Conservation (phyloP, 805 yeast species). For the Crinitomyces ghanaensis region DNA sequence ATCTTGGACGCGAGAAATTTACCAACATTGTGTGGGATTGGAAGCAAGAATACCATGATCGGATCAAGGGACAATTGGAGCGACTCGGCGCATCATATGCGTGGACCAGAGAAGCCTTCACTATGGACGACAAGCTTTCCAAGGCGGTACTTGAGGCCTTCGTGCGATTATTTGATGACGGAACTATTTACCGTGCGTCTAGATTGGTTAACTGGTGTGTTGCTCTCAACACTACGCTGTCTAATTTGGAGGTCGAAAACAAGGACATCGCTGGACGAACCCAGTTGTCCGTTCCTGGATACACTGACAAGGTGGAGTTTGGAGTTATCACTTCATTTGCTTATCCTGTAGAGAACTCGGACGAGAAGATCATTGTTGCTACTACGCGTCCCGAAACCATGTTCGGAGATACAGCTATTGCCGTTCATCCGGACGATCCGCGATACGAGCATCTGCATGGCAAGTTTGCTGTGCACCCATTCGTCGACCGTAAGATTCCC, state of each 20-base stretch:
- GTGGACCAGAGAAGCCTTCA: slow-evolving; percentile 91
- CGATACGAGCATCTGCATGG: slow-evolving; percentile 95
- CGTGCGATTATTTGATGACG: slow-evolving; percentile 85
- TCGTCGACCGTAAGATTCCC: slow-evolving; percentile 74
- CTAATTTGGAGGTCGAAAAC: slow-evolving; percentile 93
- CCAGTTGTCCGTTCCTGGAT: slow-evolving; percentile 73
- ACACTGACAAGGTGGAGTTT: slow-evolving; percentile 82
- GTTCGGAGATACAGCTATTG: slow-evolving; percentile 96
- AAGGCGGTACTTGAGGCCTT: slow-evolving; percentile 85
- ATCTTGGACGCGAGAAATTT: slow-evolving; percentile 85
- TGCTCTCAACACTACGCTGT: slow-evolving; percentile 85
- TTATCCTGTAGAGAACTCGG: slow-evolving; percentile 74
- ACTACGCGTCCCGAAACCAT: slow-evolving; percentile 98
- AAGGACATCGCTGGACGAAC: slow-evolving; percentile 80
- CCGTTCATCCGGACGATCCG: slow-evolving; percentile 91
- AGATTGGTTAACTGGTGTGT: slow-evolving; percentile 96
- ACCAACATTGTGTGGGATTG: slow-evolving; percentile 91
- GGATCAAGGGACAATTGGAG: slow-evolving; percentile 74
- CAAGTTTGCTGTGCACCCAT: slow-evolving; percentile 81
- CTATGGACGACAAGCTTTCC: slow-evolving; percentile 67
- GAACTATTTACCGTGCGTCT: slow-evolving; percentile 85
- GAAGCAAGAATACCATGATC: slow-evolving; percentile 86
- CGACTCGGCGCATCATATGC: slow-evolving; percentile 94
- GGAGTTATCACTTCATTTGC: slow-evolving; percentile 96
- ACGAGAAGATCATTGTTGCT: slow-evolving; percentile 83